A percentile compares a stretch with the other conserved stretches of the same genome.
Evolutionary conservation across 768 basidiomycete genomes (phyloP).

Genomic region (Sporobolomyces pararoseus): DNA sequence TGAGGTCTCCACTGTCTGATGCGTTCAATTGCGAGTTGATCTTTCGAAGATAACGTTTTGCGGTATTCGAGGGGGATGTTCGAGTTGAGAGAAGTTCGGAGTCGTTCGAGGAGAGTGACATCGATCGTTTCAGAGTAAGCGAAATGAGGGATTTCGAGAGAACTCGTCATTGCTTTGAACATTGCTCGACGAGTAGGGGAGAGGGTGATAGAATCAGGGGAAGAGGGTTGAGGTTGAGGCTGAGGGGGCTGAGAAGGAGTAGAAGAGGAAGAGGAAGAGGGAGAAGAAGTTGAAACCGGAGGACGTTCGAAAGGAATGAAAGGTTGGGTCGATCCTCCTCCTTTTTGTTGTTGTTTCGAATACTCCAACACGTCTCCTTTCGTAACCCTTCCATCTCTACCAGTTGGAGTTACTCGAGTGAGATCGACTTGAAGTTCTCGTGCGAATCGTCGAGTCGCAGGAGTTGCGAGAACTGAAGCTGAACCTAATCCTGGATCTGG

Average conservation of each 20-base stretch:
- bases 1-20: neutral
- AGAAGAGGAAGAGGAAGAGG: neutral
- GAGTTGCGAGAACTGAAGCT: conserved; percentile 61
- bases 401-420: conserved; percentile 62
- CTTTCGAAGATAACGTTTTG: conserved; percentile 15
- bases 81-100: conserved; percentile 27
- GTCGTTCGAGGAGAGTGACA: conserved; percentile 39
- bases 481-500: conserved; percentile 7
- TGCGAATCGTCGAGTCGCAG: conserved; percentile 74
- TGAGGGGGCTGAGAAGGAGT: neutral
- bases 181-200: conserved; percentile 73
- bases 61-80: conserved; percentile 25
- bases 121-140: conserved; percentile 52
- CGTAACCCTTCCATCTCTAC: conserved; percentile 69
- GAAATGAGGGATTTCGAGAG: conserved; percentile 80
- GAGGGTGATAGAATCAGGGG: conserved; percentile 47
- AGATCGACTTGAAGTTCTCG: conserved; percentile 64
- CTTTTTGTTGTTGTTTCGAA: neutral
- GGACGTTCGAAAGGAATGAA: neutral
- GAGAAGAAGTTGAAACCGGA: neutral
- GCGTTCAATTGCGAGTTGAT: neutral
- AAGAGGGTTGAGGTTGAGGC: neutral
- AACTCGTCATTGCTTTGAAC: conserved; percentile 79
- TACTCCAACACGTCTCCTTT: conserved; percentile 58
- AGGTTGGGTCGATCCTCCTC: neutral